Conservation (phyloP, 202 grass and related monocot species). For the Panicum virgatum region DNA sequence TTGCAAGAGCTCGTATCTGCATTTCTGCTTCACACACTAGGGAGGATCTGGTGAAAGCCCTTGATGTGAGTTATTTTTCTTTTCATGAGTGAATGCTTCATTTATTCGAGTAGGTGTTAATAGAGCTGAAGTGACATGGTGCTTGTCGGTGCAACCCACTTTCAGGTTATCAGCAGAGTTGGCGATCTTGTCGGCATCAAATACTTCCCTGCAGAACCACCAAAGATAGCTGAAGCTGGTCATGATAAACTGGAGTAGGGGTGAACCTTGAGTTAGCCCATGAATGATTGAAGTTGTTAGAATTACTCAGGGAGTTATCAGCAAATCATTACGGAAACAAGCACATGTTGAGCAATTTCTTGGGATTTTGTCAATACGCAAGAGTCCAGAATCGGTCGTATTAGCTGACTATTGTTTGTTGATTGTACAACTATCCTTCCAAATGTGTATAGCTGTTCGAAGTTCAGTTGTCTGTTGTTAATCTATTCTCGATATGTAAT, state of each 20-base stretch:
- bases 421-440: constrained; percentile 34
- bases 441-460: constrained; percentile 44
- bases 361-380: constrained; percentile 36
- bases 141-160: neutral
- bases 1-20: constrained; percentile 79
- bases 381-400: constrained; percentile 18
- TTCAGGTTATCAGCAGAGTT: constrained; percentile 85
- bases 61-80: constrained; percentile 52
- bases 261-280: neutral
- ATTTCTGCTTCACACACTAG: constrained; percentile 91
- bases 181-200: constrained; percentile 83
- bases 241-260: constrained; percentile 49
- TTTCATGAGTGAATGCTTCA: neutral
- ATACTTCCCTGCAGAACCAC: constrained; percentile 78
- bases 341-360: constrained; percentile 21
- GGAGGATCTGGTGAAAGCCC: constrained; percentile 70
- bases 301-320: neutral
- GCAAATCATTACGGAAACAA: constrained; percentile 24
- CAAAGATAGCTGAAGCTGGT: constrained; percentile 42
- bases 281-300: constrained; percentile 1
- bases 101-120: neutral
- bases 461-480: constrained; percentile 29
- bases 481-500: constrained; percentile 33
- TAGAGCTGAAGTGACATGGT: constrained; percentile 2
- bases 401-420: constrained; percentile 42